Evolutionary conservation across 2,329 filamentous ascomycete genomes (phyloP).

Genomic region (Aspergillus hortae): DNA sequence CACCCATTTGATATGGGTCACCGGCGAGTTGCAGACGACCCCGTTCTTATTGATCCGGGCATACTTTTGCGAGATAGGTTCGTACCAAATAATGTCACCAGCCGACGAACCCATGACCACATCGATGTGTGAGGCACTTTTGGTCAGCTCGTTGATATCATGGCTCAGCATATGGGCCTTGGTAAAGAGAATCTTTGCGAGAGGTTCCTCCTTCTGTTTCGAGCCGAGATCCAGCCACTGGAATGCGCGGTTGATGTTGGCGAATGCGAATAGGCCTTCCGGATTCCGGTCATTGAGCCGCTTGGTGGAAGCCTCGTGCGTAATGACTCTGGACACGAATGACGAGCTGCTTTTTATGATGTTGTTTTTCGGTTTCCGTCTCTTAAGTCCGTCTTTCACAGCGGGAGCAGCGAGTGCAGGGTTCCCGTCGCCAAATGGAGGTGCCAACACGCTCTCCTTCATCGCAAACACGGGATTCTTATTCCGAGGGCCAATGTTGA

Average conservation of each 20-base stretch:
- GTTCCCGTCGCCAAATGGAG: constrained; percentile 85
- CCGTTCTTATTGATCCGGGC: constrained; percentile 96
- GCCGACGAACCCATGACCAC: constrained; percentile 94
- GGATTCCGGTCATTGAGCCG: constrained; percentile 72
- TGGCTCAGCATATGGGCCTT: constrained; percentile 95
- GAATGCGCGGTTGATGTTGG: constrained; percentile 91
- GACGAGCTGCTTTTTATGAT: constrained; percentile 98
- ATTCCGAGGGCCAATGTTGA: constrained; percentile 64
- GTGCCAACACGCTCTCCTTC: constrained; percentile 45
- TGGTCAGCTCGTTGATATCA: constrained; percentile 82
- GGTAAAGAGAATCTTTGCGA: constrained; percentile 95
- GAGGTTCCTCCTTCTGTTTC: constrained; percentile 67
- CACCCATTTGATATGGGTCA: constrained; percentile 88
- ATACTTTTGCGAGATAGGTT: constrained; percentile 94
- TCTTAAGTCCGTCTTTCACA: constrained; percentile 67
- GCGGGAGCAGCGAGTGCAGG: constrained; percentile 62
- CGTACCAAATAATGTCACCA: constrained; percentile 97
- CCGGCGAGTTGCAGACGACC: constrained; percentile 78
- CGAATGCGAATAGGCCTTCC: constrained; percentile 85
- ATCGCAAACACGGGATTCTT: constrained; percentile 44
- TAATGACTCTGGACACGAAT: constrained; percentile 94
- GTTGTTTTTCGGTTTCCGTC: constrained; percentile 94
- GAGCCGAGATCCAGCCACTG: constrained; percentile 93
- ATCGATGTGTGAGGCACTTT: constrained; percentile 75
- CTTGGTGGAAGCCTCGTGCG: constrained; percentile 76